These are phyloP conservation scores for Cadophora gregata DNA, from an alignment of 2,329 filamentous ascomycete species.

Conservation along the genomic window DNA sequence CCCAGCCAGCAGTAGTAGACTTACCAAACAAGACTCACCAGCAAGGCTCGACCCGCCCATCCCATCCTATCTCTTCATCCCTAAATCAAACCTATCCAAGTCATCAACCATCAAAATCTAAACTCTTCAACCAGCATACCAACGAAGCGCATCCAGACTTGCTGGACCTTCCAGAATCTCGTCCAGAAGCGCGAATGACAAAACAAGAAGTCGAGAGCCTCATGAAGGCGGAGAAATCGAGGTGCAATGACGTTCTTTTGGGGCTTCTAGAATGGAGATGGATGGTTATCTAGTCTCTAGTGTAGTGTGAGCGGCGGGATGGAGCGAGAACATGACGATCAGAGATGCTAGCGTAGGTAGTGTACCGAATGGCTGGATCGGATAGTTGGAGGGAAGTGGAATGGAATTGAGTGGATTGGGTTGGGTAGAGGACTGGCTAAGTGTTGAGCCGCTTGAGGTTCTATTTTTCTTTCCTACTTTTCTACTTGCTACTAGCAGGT, in stretches of 20 bases:
- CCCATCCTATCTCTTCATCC: too few species aligned
- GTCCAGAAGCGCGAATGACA: neutral
- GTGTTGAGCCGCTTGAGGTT: neutral
- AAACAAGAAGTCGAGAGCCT: neutral
- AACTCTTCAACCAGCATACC: neutral
- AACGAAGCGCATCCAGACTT: too few species aligned
- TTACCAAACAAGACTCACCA: too few species aligned
- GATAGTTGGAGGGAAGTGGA: neutral
- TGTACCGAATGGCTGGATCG: neutral
- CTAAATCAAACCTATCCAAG: too few species aligned
- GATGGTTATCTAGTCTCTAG: too few species aligned
- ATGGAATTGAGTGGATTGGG: neutral
- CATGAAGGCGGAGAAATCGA: neutral
- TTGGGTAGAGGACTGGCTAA: slow-evolving; percentile 8
- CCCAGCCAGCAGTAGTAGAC: too few species aligned
- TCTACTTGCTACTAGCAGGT: too few species aligned
- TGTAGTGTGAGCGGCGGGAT: too few species aligned
- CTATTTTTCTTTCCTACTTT: neutral
- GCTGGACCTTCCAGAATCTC: neutral
- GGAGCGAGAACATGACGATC: too few species aligned
- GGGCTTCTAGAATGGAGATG: neutral
- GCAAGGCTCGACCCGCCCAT: too few species aligned
- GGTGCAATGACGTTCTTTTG: neutral
- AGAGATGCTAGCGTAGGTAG: too few species aligned
- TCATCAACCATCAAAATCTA: neutral